Evolutionary conservation across 2,329 filamentous ascomycete species (phyloP).

Genomic region (Aspergillus sp.): DNA sequence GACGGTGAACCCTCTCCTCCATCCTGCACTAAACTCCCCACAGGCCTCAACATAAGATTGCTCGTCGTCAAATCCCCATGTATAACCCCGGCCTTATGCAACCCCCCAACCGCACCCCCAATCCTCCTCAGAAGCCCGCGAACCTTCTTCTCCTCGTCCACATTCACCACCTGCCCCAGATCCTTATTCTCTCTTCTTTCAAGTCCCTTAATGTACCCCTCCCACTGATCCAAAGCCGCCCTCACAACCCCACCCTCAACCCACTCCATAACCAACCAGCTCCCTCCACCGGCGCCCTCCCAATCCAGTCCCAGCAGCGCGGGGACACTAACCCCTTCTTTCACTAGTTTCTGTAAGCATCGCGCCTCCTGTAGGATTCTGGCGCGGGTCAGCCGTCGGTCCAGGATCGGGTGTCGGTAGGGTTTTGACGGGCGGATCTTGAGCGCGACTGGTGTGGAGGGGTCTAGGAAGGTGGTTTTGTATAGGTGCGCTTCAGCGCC

Average conservation of each 20-base stretch:
- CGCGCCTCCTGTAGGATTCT: constrained; percentile 87
- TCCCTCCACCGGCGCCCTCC: constrained; percentile 55
- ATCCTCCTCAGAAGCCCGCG: constrained; percentile 67
- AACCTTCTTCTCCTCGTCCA: constrained; percentile 52
- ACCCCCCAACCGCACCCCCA: constrained; percentile 66
- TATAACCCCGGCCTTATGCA: constrained; percentile 84
- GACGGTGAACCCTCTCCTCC: constrained; percentile 24
- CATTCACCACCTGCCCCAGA: neutral
- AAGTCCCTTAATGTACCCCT: constrained; percentile 50
- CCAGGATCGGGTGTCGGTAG: constrained; percentile 87
- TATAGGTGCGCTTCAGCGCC: constrained; percentile 96
- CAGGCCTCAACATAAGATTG: constrained; percentile 79
- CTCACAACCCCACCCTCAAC: constrained; percentile 71
- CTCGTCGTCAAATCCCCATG: constrained; percentile 97
- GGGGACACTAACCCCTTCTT: constrained; percentile 79
- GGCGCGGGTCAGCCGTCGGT: constrained; percentile 80
- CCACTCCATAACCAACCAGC: constrained; percentile 85
- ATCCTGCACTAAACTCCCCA: constrained; percentile 9
- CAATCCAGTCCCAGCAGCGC: constrained; percentile 70
- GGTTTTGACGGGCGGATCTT: constrained; percentile 91
- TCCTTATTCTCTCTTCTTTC: constrained; percentile 28
- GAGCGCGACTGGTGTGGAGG: constrained; percentile 69
- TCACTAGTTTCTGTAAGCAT: constrained; percentile 73
- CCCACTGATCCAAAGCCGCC: constrained; percentile 66
- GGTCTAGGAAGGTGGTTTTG: constrained; percentile 74